These are phyloP conservation scores for Neurospora sp. DNA, from an alignment of 2,329 filamentous ascomycete genomes.

Conservation along the genomic window DNA sequence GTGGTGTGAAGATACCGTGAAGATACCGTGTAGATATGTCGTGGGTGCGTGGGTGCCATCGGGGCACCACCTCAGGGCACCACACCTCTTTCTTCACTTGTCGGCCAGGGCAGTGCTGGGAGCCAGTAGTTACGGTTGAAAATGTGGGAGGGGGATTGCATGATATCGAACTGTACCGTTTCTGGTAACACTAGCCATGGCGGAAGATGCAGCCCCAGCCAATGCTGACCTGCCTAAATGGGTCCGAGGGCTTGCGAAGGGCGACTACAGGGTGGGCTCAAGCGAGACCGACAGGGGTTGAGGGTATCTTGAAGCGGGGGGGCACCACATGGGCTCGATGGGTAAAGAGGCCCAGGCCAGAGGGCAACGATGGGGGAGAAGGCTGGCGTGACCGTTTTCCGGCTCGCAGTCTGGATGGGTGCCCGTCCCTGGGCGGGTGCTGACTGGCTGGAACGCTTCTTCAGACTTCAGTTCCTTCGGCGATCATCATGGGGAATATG, in stretches of 20 bases:
- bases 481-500: neutral
- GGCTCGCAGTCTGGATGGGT: neutral
- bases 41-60: neutral
- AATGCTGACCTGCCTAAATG: slow-evolving; percentile 22
- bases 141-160: slow-evolving; percentile 7
- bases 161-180: slow-evolving; percentile 9
- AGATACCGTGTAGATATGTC: neutral
- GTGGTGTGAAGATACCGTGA: slow-evolving; percentile 4
- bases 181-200: slow-evolving; percentile 17
- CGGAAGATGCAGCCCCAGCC: slow-evolving; percentile 19
- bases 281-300: slow-evolving; percentile 9
- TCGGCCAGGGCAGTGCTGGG: neutral
- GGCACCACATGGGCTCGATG: slow-evolving; percentile 3
- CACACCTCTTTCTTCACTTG: neutral
- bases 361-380: neutral
- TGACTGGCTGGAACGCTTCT: neutral
- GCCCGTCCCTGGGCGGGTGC: neutral
- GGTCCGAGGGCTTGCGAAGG: slow-evolving; percentile 17
- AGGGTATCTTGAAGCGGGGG: slow-evolving; percentile 15
- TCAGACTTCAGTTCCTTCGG: neutral
- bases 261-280: neutral
- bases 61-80: neutral
- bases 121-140: slow-evolving; percentile 5
- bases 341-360: neutral
- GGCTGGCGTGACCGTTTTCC: neutral